Evolutionary conservation across 108 stramenopile genomes (phyloP).

Genomic region (Cyclostephanos tholiformis): DNA sequence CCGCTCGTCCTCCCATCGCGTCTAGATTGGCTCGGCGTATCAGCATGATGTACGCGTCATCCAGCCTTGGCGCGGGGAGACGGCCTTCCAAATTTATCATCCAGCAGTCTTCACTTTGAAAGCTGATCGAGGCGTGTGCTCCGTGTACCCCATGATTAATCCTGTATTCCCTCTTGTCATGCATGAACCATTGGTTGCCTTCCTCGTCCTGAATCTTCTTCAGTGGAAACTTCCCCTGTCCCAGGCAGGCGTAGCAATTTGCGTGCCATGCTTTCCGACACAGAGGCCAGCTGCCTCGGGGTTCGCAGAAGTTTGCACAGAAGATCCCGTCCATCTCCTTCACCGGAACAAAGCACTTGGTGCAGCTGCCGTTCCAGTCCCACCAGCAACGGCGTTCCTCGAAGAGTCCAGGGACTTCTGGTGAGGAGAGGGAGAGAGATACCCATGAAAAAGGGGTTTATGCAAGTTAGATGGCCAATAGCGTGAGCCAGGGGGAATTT

Average conservation of each 20-base stretch:
- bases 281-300: neutral
- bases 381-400: conserved; percentile 16
- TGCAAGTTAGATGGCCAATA: conserved; percentile 27
- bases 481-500: conserved; percentile 1
- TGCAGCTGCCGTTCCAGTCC: conserved; percentile 28
- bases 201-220: neutral
- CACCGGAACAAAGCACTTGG: conserved; percentile 18
- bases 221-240: conserved; percentile 1
- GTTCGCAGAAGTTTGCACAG: conserved; percentile 44
- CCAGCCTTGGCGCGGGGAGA: neutral
- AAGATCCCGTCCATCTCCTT: conserved; percentile 31
- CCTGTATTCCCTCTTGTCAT: neutral
- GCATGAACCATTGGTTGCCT: neutral
- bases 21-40: neutral
- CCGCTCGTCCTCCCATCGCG: neutral
- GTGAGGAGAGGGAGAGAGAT: conserved; percentile 3
- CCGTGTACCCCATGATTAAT: neutral
- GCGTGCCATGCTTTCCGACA: neutral
- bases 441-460: neutral
- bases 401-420: conserved; percentile 4
- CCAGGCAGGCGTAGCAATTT: conserved; percentile 32
- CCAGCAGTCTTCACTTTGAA: too few relatives aligned
- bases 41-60: neutral
- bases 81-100: too few relatives aligned
- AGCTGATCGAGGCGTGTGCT: neutral